Conservation (phyloP, 768 basidiomycete species). For the Dacryopinax primogenitus region DNA sequence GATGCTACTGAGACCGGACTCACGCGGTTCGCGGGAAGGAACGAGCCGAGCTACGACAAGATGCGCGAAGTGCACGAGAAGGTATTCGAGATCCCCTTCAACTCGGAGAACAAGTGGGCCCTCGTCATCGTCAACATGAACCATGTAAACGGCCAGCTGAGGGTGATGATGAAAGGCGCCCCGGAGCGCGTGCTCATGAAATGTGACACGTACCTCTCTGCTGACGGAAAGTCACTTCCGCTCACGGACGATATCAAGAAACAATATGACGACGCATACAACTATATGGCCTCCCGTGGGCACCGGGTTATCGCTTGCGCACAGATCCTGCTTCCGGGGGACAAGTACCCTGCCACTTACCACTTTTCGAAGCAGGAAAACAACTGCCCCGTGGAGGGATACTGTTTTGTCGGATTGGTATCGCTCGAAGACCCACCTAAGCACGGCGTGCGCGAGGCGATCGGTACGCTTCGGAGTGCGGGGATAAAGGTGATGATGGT, state of each 20-base stretch:
- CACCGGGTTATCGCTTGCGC: constrained; percentile 66
- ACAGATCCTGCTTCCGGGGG: constrained; percentile 41
- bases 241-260: constrained; percentile 45
- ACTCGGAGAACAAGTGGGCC: constrained; percentile 63
- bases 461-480: constrained; percentile 54
- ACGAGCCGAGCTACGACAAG: constrained; percentile 42
- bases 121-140: constrained; percentile 51
- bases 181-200: constrained; percentile 56
- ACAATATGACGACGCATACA: constrained; percentile 48
- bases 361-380: constrained; percentile 44
- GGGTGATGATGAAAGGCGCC: constrained; percentile 54
- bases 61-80: constrained; percentile 41
- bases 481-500: constrained; percentile 51
- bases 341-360: constrained; percentile 36
- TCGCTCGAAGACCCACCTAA: constrained; percentile 61
- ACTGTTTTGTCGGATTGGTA: constrained; percentile 52
- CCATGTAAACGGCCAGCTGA: constrained; percentile 38
- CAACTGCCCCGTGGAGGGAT: constrained; percentile 42
- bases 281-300: constrained; percentile 65
- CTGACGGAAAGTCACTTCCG: constrained; percentile 34
- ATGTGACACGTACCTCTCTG: constrained; percentile 45
- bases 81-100: constrained; percentile 64
- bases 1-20: constrained; percentile 69
- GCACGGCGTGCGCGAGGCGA: constrained; percentile 57
- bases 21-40: constrained; percentile 50